phyloP scores from a whole-genome alignment of 805 yeast species.

The Candida tallmaniae region DNA sequence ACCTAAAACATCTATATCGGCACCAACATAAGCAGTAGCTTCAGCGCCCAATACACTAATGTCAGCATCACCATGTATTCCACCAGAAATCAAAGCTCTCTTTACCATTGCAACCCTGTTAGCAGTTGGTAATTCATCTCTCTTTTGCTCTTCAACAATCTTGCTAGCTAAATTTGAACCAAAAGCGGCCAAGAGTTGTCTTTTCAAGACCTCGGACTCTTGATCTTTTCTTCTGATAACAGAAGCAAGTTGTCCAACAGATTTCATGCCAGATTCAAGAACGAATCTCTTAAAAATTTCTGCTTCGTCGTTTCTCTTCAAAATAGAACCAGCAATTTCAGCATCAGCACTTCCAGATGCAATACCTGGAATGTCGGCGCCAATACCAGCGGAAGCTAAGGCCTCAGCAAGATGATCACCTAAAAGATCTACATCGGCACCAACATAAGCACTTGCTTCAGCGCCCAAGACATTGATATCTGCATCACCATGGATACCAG shows the following conservation, averaged over 20 bases:
- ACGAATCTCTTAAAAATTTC: slow-evolving; percentile 10
- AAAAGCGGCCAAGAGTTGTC: slow-evolving; percentile 9
- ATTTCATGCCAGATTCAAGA: slow-evolving; percentile 6
- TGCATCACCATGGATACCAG: slow-evolving; percentile 8
- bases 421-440: slow-evolving; percentile 11
- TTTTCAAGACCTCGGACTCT: slow-evolving; percentile 8
- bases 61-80: slow-evolving; percentile 6
- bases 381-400: slow-evolving; percentile 10
- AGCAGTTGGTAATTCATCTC: slow-evolving; percentile 4
- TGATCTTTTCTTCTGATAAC: slow-evolving; percentile 11
- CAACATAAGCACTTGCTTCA: slow-evolving; percentile 8
- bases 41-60: slow-evolving; percentile 8
- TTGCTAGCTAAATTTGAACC: slow-evolving; percentile 4
- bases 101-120: slow-evolving; percentile 13
- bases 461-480: slow-evolving; percentile 9
- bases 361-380: slow-evolving; percentile 7
- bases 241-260: slow-evolving; percentile 5
- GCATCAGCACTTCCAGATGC: slow-evolving; percentile 2
- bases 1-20: slow-evolving; percentile 12
- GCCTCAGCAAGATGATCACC: slow-evolving; percentile 16
- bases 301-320: slow-evolving; percentile 5
- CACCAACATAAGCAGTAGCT: slow-evolving; percentile 9
- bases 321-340: slow-evolving; percentile 9
- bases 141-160: slow-evolving; percentile 2
- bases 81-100: slow-evolving; percentile 9